Evolutionary conservation across 2,329 filamentous ascomycete species (phyloP).

Genomic region (Hawksworthiomyces lignivorus): DNA sequence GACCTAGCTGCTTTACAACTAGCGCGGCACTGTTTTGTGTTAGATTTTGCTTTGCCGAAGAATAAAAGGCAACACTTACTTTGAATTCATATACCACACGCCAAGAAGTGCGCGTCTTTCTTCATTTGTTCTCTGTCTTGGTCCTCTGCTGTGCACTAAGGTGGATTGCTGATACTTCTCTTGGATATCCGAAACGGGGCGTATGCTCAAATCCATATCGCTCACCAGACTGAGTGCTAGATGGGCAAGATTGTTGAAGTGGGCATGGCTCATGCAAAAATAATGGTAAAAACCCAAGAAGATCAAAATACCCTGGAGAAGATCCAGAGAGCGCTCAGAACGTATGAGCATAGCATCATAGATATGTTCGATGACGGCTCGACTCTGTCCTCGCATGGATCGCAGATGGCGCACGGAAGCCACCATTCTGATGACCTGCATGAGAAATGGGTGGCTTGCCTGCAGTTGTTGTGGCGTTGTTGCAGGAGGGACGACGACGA

Average conservation of each 20-base stretch:
- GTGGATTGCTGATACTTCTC: too few relatives aligned
- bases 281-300: constrained; percentile 1
- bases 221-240: neutral
- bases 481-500: neutral
- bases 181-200: too few relatives aligned
- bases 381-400: constrained; percentile 1
- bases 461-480: neutral
- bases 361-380: constrained; percentile 2
- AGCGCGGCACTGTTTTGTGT: neutral
- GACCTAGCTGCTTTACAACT: neutral
- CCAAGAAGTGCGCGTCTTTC: too few relatives aligned
- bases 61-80: too few relatives aligned
- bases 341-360: constrained; percentile 1
- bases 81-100: too few relatives aligned
- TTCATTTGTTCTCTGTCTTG: too few relatives aligned
- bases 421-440: constrained; percentile 3
- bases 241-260: neutral
- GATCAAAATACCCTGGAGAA: constrained; percentile 1
- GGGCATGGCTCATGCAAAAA: constrained; percentile 3
- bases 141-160: too few relatives aligned
- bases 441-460: neutral
- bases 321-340: constrained; percentile 1
- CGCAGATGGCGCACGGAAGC: neutral
- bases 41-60: too few relatives aligned
- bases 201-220: constrained; percentile 2